These are phyloP conservation scores for Alternaria sp. DNA, from an alignment of 2,329 filamentous ascomycete species.

Conservation along the genomic window DNA sequence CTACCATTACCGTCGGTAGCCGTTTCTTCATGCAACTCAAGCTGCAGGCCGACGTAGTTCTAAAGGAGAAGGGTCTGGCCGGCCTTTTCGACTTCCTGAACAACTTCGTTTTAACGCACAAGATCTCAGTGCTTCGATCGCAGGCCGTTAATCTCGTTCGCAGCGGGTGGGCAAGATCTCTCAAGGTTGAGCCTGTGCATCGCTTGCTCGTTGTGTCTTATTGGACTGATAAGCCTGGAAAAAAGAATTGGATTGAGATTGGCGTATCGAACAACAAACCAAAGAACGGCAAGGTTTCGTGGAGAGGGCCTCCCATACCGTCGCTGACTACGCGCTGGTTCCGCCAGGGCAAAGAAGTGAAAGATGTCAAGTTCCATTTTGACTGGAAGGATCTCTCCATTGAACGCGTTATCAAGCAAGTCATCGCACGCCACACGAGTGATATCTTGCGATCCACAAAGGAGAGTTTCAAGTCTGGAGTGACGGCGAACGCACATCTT, in stretches of 20 bases:
- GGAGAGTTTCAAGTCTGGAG: constrained; percentile 63
- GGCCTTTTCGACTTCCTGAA: constrained; percentile 89
- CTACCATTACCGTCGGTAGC: constrained; percentile 63
- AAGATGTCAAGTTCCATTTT: constrained; percentile 70
- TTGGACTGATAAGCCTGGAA: constrained; percentile 74
- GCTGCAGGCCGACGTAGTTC: constrained; percentile 71
- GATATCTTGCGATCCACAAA: constrained; percentile 70
- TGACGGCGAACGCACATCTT: constrained; percentile 64
- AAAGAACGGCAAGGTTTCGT: constrained; percentile 43
- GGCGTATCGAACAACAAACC: constrained; percentile 72
- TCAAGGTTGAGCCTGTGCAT: constrained; percentile 80
- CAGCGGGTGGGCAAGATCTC: constrained; percentile 76
- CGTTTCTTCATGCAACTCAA: constrained; percentile 72
- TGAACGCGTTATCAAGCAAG: constrained; percentile 73
- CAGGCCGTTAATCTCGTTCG: constrained; percentile 76
- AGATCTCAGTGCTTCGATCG: constrained; percentile 80
- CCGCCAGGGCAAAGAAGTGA: constrained; percentile 77
- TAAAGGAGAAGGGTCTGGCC: constrained; percentile 72
- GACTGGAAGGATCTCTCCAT: constrained; percentile 73
- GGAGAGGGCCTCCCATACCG: constrained; percentile 42
- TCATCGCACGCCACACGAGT: constrained; percentile 77
- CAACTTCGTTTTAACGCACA: constrained; percentile 86
- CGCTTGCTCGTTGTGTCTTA: constrained; percentile 88
- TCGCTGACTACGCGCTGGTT: constrained; percentile 77
- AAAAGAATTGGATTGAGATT: constrained; percentile 91